These are phyloP conservation scores for Pugionium dolabratum DNA, from an alignment of 345 rosid genomes.

Conservation along the genomic window DNA sequence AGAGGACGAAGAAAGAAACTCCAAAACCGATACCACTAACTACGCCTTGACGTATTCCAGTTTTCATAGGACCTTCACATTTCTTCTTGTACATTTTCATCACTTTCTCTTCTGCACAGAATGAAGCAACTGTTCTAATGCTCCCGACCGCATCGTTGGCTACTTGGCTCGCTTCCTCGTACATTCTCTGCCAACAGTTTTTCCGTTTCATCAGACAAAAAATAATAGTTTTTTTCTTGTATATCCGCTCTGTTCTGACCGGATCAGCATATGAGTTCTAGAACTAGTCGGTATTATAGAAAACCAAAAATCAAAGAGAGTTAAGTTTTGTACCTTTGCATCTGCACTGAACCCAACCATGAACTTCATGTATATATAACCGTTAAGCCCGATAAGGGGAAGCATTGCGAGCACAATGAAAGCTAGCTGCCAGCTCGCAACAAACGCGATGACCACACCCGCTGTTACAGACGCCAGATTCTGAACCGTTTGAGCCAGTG, in stretches of 20 bases:
- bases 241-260: too few relatives aligned
- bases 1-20: slow-evolving; percentile 59
- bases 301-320: neutral
- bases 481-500: slow-evolving; percentile 63
- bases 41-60: slow-evolving; percentile 71
- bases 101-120: slow-evolving; percentile 84
- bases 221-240: too few relatives aligned
- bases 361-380: slow-evolving; percentile 62
- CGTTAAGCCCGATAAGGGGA: slow-evolving; percentile 66
- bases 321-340: slow-evolving; percentile 58
- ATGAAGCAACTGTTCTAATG: slow-evolving; percentile 86
- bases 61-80: slow-evolving; percentile 76
- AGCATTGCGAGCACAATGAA: slow-evolving; percentile 57
- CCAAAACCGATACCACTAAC: slow-evolving; percentile 75
- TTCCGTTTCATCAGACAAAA: neutral
- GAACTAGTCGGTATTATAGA: too few relatives aligned
- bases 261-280: too few relatives aligned
- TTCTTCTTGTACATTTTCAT: slow-evolving; percentile 69
- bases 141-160: slow-evolving; percentile 94
- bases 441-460: slow-evolving; percentile 72
- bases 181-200: slow-evolving; percentile 56
- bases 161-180: slow-evolving; percentile 90
- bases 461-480: slow-evolving; percentile 58
- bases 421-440: slow-evolving; percentile 69
- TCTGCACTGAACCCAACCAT: slow-evolving; percentile 80